These are phyloP conservation scores for Cyamopsis tetragonoloba DNA, from an alignment of 306 rosid genomes.

Conservation along the genomic window DNA sequence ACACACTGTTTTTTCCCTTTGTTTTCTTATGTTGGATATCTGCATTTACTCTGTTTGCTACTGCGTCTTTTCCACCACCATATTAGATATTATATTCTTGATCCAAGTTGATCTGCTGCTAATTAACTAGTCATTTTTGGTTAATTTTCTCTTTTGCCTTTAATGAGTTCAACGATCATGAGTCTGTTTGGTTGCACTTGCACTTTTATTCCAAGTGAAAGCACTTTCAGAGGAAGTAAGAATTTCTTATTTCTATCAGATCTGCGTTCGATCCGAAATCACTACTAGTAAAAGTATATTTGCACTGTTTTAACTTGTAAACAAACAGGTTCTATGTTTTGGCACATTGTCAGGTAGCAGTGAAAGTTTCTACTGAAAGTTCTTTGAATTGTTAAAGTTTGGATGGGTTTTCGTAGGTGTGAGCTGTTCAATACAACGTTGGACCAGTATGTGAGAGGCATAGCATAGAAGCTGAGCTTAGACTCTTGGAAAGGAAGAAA, in stretches of 20 bases:
- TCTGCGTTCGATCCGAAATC: too few species aligned
- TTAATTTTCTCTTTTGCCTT: conserved; percentile 2
- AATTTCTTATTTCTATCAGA: too few species aligned
- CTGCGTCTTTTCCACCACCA: neutral
- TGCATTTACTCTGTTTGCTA: conserved; percentile 1
- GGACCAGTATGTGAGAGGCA: conserved; percentile 86
- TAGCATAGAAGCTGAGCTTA: conserved; percentile 55
- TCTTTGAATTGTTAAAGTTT: neutral
- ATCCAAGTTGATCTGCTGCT: conserved; percentile 5
- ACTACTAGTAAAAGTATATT: too few species aligned
- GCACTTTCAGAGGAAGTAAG: too few species aligned
- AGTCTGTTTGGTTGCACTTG: too few species aligned
- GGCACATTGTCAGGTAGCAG: too few species aligned
- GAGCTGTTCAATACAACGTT: conserved; percentile 86
- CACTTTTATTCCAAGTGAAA: too few species aligned
- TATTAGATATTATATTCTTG: neutral
- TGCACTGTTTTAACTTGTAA: too few species aligned
- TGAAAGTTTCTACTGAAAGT: too few species aligned
- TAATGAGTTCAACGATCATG: neutral
- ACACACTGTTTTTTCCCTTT: too few species aligned
- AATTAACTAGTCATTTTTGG: neutral
- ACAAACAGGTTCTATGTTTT: too few species aligned
- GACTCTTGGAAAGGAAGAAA: too few species aligned
- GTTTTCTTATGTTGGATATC: neutral
- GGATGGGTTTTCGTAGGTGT: conserved; percentile 46